phyloP scores from a whole-genome alignment of 108 stramenopile genomes.

The Nitzschia sp. region DNA sequence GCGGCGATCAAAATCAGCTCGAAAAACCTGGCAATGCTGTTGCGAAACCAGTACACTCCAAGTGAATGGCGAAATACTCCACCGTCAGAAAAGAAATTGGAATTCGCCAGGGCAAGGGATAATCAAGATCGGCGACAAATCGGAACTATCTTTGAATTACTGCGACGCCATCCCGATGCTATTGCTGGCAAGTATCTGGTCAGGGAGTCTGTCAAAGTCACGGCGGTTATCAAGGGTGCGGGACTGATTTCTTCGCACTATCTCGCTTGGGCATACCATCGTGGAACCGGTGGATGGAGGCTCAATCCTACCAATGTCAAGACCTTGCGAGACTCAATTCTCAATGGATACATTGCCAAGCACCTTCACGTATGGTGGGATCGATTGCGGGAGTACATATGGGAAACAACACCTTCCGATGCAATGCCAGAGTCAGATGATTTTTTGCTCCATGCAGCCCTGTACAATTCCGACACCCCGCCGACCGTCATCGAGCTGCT shows the following conservation, averaged over 20 bases:
- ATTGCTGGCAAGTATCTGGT: conserved; percentile 10
- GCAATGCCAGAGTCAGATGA: conserved; percentile 11
- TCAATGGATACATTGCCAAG: conserved; percentile 14
- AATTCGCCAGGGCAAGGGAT: conserved; percentile 1
- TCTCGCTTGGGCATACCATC: conserved; percentile 1
- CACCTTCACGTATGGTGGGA: conserved; percentile 12
- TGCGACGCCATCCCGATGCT: conserved; percentile 19
- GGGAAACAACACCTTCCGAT: conserved; percentile 14
- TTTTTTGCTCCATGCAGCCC: conserved; percentile 29
- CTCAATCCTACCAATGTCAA: conserved; percentile 12
- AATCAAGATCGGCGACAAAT: conserved; percentile 13
- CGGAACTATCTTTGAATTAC: conserved; percentile 23
- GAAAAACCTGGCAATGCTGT: background rate
- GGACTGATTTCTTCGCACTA: conserved; percentile 1
- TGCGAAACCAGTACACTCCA: conserved; percentile 13
- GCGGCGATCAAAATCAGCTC: conserved; percentile 18
- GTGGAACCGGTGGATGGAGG: conserved; percentile 2
- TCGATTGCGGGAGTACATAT: conserved; percentile 13
- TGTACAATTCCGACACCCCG: conserved; percentile 37
- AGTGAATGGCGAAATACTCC: conserved; percentile 10
- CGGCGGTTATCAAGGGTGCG: conserved; percentile 5
- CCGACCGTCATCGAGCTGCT: conserved; percentile 31
- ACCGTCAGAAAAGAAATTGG: conserved; percentile 7
- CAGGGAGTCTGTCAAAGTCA: background rate
- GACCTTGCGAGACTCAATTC: conserved; percentile 20